Evolutionary conservation across 331 rosid genomes (phyloP).

Genomic region (Malus hybrid): DNA sequence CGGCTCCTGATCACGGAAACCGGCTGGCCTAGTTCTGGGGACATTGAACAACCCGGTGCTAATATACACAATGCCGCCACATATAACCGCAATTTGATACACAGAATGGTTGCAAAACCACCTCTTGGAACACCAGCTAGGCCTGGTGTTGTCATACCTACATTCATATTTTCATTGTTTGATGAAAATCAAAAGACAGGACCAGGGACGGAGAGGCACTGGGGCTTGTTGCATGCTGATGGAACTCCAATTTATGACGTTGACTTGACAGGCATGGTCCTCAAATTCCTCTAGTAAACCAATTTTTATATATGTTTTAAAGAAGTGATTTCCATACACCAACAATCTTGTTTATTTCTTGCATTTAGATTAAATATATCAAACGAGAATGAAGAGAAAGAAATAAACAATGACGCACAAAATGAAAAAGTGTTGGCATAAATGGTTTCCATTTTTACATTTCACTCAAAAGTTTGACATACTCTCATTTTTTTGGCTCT

Average conservation of each 20-base stretch:
- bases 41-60: constrained; percentile 41
- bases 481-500: no score
- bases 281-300: neutral
- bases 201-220: constrained; percentile 58
- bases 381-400: no score
- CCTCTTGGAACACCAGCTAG: constrained; percentile 61
- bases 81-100: constrained; percentile 54
- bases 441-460: no score
- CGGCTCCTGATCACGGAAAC: constrained; percentile 54
- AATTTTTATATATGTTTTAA: no score
- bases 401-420: no score
- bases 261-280: constrained; percentile 44
- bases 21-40: constrained; percentile 71
- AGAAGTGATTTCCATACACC: no score
- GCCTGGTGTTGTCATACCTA: constrained; percentile 49
- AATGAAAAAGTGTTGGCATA: no score
- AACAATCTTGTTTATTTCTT: no score
- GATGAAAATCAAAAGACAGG: constrained; percentile 68
- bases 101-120: constrained; percentile 38
- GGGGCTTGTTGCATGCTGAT: constrained; percentile 55
- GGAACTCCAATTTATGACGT: constrained; percentile 53
- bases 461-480: no score
- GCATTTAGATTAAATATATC: no score
- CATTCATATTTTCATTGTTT: constrained; percentile 62
- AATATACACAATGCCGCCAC: constrained; percentile 52